Base-by-base conservation (phyloP, 2,329 filamentous ascomycete genomes). In the Neoascochyta sp. region DNA sequence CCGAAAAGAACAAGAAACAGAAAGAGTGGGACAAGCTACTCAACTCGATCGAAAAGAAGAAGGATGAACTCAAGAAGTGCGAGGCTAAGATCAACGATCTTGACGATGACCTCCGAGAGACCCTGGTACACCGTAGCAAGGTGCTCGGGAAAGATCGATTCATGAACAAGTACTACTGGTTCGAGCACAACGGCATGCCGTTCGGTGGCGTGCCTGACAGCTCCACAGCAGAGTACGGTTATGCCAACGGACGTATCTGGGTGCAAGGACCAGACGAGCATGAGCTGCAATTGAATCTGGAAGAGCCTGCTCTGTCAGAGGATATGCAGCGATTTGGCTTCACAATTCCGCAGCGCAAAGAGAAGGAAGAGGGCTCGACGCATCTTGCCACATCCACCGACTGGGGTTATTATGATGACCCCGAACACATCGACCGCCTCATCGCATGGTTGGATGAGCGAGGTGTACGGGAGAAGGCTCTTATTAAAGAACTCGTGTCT, bases 121-220 rank as follows among this genome's bases (percentile, higher is more conserved):
- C 89, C 22, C 86, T 95, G 62, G 95, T 90, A 51, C 86, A 89
- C 19, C 82, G 92, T 40, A 95, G 89, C 11, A 81, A 86, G 41
- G 80, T 90, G 11, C 73, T 98, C 15, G 92, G 92, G 38, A 90
- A 92, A 60, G 92, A 98, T 64, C 80, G 92, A 24, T 98, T 95
- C 71, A 95, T 90, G 80, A 96, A 98, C 64, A 80, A 90, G 31
- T 98, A 96, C 65, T 96, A 93, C 71, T 98, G 92, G 90, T 95
- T 96, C 61, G 92, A 98, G 65, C 83, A 90, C 41, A 98, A 96
- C 54, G 92, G 89, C 14, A 96, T 96, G 89, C 92, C 92, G 0
- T 95, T 90, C 53, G 87, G 76, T 17, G 92, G 92, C 4, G 73
- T 95, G 32, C 89, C 89, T 0, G 78, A 76, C 43, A 94, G 87